Evolutionary conservation across 164 flowering plant species (phyloP).

Genomic region (Aristolochia contorta): DNA sequence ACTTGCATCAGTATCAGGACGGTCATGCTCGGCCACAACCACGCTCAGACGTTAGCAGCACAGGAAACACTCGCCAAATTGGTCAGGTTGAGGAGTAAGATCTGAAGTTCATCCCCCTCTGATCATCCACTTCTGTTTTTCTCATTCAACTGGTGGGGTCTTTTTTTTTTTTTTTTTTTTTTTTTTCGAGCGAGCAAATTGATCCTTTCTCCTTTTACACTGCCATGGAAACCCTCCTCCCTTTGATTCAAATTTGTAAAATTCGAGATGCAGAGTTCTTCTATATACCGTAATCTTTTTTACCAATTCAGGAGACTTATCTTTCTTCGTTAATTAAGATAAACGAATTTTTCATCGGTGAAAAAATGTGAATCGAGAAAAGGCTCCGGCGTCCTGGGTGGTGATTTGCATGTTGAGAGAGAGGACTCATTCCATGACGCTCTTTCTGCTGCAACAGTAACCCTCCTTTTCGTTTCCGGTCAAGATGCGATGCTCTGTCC

Average conservation of each 20-base stretch:
- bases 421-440: too few species aligned
- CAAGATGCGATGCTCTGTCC: too few species aligned
- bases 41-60: constrained; percentile 74
- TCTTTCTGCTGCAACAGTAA: too few species aligned
- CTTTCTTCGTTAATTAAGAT: neutral
- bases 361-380: too few species aligned
- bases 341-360: neutral
- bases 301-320: too few species aligned
- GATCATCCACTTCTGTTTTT: too few species aligned
- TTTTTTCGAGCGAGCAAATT: neutral
- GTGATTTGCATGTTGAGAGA: too few species aligned
- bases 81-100: constrained; percentile 73
- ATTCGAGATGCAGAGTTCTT: neutral
- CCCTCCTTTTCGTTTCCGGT: too few species aligned
- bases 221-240: neutral
- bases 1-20: constrained; percentile 86
- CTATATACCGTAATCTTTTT: constrained; percentile 3
- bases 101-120: too few species aligned
- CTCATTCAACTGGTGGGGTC: too few species aligned
- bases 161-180: neutral
- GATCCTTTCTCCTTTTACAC: too few species aligned
- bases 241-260: neutral
- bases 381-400: too few species aligned
- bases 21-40: constrained; percentile 86
- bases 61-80: constrained; percentile 79